Conservation (phyloP, 345 rosid genomes). For the Bruguiera sexangula region DNA sequence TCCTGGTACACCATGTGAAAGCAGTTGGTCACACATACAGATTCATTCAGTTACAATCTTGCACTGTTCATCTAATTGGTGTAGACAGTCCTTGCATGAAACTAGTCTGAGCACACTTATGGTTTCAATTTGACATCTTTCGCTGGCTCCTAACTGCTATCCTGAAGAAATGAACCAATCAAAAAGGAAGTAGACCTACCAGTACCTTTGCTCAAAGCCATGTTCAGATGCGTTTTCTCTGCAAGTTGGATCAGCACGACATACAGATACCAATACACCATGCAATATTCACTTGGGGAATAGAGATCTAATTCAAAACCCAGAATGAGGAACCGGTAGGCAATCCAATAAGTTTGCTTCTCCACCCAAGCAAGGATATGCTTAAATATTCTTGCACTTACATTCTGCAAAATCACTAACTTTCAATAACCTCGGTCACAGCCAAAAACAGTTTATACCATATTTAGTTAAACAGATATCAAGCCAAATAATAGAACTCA, state of each 20-base stretch:
- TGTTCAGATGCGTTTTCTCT: constrained; percentile 71
- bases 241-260: constrained; percentile 69
- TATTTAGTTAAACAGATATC: neutral
- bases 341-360: constrained; percentile 96
- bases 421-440: neutral
- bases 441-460: neutral
- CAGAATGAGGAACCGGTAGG: constrained; percentile 71
- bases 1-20: neutral
- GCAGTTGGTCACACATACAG: neutral
- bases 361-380: constrained; percentile 81
- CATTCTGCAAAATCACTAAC: constrained; percentile 55
- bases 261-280: constrained; percentile 93
- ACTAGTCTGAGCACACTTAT: no score
- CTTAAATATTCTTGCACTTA: constrained; percentile 41
- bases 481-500: neutral
- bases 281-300: constrained; percentile 79
- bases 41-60: no score
- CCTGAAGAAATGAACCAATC: constrained; percentile 5
- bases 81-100: neutral
- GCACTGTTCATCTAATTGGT: neutral
- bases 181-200: constrained; percentile 31
- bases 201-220: constrained; percentile 33
- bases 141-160: neutral
- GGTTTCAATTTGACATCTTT: no score
- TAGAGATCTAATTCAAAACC: constrained; percentile 96